phyloP scores from a whole-genome alignment of 2,329 filamentous ascomycete species.

The Botryotinia calthae region DNA sequence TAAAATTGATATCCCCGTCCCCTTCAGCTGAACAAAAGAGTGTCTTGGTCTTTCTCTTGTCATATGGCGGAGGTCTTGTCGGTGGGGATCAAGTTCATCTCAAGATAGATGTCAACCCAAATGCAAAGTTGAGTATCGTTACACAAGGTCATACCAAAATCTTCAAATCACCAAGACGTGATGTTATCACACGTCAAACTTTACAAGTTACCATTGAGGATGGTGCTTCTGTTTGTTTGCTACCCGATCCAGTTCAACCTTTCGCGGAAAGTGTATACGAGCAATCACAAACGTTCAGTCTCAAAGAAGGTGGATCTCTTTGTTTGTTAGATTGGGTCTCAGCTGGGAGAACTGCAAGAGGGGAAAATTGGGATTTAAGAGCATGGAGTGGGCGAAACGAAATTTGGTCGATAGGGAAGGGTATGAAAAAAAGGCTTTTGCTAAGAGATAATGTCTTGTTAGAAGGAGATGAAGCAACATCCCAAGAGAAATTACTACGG shows the following conservation, averaged over 20 bases:
- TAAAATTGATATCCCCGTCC: conserved; percentile 86
- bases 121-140: conserved; percentile 64
- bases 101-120: conserved; percentile 58
- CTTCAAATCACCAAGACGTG: conserved; percentile 69
- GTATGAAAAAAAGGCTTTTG: conserved; percentile 58
- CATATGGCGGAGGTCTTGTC: conserved; percentile 91
- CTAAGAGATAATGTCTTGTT: conserved; percentile 84
- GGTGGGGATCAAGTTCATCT: conserved; percentile 81
- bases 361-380: conserved; percentile 83
- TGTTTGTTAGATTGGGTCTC: conserved; percentile 94
- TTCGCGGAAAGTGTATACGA: conserved; percentile 81
- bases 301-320: conserved; percentile 58
- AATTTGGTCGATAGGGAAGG: conserved; percentile 57
- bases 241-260: conserved; percentile 92
- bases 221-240: conserved; percentile 58
- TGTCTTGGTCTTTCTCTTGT: conserved; percentile 82
- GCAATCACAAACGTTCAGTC: conserved; percentile 75
- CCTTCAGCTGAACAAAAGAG: conserved; percentile 63
- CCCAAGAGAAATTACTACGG: conserved; percentile 43
- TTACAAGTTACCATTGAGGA: conserved; percentile 51
- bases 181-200: conserved; percentile 57
- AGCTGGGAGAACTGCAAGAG: conserved; percentile 77
- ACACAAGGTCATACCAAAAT: conserved; percentile 90
- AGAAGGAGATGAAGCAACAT: conserved; percentile 50
- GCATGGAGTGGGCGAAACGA: conserved; percentile 85